Evolutionary conservation across 495 filamentous ascomycete species (phyloP), one percentile per base, ranked within the genome.

Genomic region (Ramalina intermedia): DNA sequence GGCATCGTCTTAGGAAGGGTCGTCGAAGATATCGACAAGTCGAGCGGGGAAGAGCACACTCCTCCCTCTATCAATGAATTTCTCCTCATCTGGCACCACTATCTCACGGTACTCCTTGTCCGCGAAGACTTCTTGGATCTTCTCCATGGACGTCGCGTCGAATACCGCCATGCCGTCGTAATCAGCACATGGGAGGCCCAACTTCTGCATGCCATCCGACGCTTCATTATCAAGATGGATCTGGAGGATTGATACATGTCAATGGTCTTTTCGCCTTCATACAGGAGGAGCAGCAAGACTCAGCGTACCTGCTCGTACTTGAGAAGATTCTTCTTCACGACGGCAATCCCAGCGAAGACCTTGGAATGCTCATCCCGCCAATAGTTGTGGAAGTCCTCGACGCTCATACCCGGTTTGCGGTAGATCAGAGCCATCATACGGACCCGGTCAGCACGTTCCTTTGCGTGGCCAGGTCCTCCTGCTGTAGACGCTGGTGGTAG

Each of bases 111-210:
- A 53, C 16, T 53, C 46, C 41, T 43, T 26, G 29, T 53, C 51
- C 24, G 20, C 23, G 20, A 53, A 49, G 17, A 42, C 27, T n/a
- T 49, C 46, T 6, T 16, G 12, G 16, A 40, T 47, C 36, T 50
- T 50, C 27, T 45, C 50, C 12, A 43, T 20, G 21, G 36, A 47
- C 3, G 21, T 18, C 13, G 49, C 50, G 29, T 53, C 50, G 39
- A 56, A 47, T 33, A 56, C 33, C 11, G 47, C 54, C 45, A 56
- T 56, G 24, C 48, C 48, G 35, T 50, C 48, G 21, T 43, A 50
- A 2, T 50, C 48, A 2, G 44, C 44, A 37, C 38, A 17, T 23
- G 46, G 47, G 24, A 49, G 35, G 41, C 51, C 50, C 20, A 21
- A 39, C 16, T 39, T 20, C 40, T 36, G 18, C 29, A 33, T 33